Conservation (phyloP, 495 filamentous ascomycete species). For the Xylona heveae region DNA sequence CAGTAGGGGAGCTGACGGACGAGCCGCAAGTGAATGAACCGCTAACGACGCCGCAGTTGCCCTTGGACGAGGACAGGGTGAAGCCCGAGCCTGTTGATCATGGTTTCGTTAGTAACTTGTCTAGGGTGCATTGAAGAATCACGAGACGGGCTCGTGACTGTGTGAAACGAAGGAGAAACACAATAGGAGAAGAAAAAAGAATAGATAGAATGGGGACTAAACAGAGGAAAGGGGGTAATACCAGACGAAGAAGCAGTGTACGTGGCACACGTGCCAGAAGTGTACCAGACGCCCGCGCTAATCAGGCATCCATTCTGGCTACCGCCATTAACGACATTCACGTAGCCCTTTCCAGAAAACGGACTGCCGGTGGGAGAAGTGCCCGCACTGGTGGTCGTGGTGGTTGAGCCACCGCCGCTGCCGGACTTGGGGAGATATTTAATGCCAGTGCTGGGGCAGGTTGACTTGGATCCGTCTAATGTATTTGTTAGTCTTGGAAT, state of each 20-base stretch:
- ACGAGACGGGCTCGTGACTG: no score
- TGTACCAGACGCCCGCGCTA: constrained; percentile 46
- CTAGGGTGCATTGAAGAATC: no score
- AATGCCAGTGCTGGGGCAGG: constrained; percentile 37
- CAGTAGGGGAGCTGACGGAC: constrained; percentile 18
- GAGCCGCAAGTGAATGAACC: constrained; percentile 28
- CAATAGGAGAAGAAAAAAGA: no score
- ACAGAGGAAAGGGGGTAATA: background rate
- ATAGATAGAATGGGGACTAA: no score
- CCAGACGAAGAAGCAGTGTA: constrained; percentile 23
- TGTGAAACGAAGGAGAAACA: no score
- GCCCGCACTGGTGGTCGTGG: constrained; percentile 10
- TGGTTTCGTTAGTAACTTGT: background rate
- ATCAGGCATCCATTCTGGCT: constrained; percentile 45
- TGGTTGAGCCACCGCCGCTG: constrained; percentile 15
- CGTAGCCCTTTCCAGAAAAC: constrained; percentile 33
- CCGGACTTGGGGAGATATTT: constrained; percentile 42
- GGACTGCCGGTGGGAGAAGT: constrained; percentile 21
- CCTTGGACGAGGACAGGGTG: constrained; percentile 37
- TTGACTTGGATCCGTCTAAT: constrained; percentile 36
- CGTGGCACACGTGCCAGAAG: constrained; percentile 45
- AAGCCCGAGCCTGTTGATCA: constrained; percentile 24
- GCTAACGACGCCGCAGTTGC: constrained; percentile 27
- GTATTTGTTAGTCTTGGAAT: background rate
- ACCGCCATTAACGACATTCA: constrained; percentile 31